Percentiles rank a stretch among this genome's conserved stretches.
phyloP scores from a whole-genome alignment of 495 filamentous ascomycete species.

The Lepidopterella palustris region DNA sequence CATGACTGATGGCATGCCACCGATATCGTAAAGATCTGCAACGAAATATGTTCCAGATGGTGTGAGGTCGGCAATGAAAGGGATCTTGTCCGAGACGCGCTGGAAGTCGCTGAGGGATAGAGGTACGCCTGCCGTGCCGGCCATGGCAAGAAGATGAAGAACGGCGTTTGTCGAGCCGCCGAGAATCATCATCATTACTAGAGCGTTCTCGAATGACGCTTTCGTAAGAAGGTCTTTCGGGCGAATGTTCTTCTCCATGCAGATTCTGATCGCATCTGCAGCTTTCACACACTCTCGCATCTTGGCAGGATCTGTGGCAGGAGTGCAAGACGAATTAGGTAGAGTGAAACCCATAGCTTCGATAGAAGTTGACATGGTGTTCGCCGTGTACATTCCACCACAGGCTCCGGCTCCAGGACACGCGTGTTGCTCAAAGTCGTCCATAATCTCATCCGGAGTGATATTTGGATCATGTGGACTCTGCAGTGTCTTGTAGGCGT shows the following conservation, averaged over 20 bases:
- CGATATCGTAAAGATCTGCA: constrained; percentile 92
- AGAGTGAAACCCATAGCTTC: constrained; percentile 91
- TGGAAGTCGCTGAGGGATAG: constrained; percentile 85
- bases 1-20: constrained; percentile 83
- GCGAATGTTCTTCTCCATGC: constrained; percentile 81
- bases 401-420: constrained; percentile 93
- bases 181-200: constrained; percentile 87
- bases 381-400: constrained; percentile 94
- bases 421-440: constrained; percentile 76
- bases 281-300: constrained; percentile 84
- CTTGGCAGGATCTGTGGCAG: constrained; percentile 82
- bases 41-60: constrained; percentile 85
- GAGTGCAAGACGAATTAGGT: constrained; percentile 85
- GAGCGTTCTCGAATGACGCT: constrained; percentile 83
- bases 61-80: constrained; percentile 88
- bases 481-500: constrained; percentile 61
- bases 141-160: constrained; percentile 93
- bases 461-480: constrained; percentile 53
- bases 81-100: constrained; percentile 79
- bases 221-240: constrained; percentile 81
- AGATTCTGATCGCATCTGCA: constrained; percentile 76
- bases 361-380: constrained; percentile 95
- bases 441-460: constrained; percentile 72
- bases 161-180: constrained; percentile 91
- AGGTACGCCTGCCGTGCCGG: constrained; percentile 75